Evolutionary conservation across 352 stramenopile genomes (phyloP).

Genomic region (Globisporangium orthogonon): DNA sequence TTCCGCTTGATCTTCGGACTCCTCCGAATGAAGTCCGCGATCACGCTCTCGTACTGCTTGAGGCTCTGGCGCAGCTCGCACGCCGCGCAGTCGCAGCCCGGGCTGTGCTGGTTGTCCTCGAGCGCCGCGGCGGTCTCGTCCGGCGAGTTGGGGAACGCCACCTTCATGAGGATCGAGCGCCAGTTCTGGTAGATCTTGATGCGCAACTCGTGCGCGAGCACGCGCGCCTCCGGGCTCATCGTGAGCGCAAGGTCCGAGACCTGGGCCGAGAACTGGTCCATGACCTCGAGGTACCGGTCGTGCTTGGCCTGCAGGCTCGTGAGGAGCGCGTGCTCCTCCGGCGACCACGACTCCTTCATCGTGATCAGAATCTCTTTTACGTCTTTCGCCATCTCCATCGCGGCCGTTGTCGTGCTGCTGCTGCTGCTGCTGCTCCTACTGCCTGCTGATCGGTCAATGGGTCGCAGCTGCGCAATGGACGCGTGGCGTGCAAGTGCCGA

Average conservation of each 20-base stretch:
- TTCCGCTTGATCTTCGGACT: conserved; percentile 44
- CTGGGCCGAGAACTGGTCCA: conserved; percentile 57
- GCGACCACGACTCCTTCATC: conserved; percentile 67
- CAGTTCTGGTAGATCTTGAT: conserved; percentile 82
- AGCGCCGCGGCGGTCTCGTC: conserved; percentile 31
- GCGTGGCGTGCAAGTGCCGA: too few species aligned
- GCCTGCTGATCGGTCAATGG: not conserved
- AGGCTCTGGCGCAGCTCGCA: conserved; percentile 49
- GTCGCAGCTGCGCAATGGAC: not conserved
- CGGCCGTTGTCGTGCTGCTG: not conserved
- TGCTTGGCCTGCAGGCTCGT: conserved; percentile 59
- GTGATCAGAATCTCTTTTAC: conserved; percentile 76
- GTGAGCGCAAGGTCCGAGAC: conserved; percentile 49
- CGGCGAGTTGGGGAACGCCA: conserved; percentile 49
- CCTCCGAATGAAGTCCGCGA: conserved; percentile 47
- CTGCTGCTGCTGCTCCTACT: too few species aligned
- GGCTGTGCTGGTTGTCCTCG: conserved; percentile 25
- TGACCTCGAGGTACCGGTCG: conserved; percentile 61
- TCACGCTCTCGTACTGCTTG: conserved; percentile 47
- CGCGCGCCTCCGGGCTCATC: conserved; percentile 68
- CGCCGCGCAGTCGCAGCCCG: conserved; percentile 40
- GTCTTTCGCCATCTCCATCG: conserved; percentile 80
- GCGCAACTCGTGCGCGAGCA: conserved; percentile 67
- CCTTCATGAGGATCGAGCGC: conserved; percentile 66
- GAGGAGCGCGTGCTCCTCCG: conserved; percentile 64